Base-by-base conservation (phyloP, 192 early-diverging fungal species). In the Phycomyces blakesleeanus region DNA sequence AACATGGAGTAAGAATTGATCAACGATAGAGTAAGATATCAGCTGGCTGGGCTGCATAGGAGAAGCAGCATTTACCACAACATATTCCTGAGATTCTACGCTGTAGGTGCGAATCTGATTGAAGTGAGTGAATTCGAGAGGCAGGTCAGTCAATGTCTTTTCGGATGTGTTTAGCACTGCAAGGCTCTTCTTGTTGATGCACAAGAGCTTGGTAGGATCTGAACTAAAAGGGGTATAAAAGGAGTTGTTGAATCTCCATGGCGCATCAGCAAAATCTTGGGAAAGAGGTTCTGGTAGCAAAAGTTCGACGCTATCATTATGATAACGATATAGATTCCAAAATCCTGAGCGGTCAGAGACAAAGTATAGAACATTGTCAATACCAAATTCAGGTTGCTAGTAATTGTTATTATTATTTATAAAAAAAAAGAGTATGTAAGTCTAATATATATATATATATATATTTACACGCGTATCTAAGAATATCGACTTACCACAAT, bases 261-360 rank as follows among this genome's bases (percentile, higher is more conserved):
- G 74, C 15, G 87, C 76, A 1, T 49, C 75, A 0, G 85, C 81
- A 68, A 92, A 91, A 50, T 92, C 91, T 39, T 81, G 83, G 16
- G 70, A 47, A 6, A 87, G 40, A 5, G 84, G 79, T 34, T 72
- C 57, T 2, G 65, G 58, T 10, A 90, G 76, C 6, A 76, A 52
- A 1, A 84, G 67, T 11, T 77, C 52, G 34, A 61, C 26, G 41
- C 65, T 67, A 0, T 68, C 66, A 2, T 62, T 16, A 27, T 75
- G 72, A 44, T 79, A 76, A 16, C 74, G 76, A 72, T 89, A 85
- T 1, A 88, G 68, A 57, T 89, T 90, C 85, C 87, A 90, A 62
- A 85, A 93, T 12, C 88, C 88, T 2, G 76, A 73, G 16, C 88
- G 77, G 72, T 93, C 91, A 25, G 73, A 81, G 14, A 81, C 64